These are phyloP conservation scores for Exophiala sp. DNA, from an alignment of 2,329 filamentous ascomycete species.

Conservation along the genomic window DNA sequence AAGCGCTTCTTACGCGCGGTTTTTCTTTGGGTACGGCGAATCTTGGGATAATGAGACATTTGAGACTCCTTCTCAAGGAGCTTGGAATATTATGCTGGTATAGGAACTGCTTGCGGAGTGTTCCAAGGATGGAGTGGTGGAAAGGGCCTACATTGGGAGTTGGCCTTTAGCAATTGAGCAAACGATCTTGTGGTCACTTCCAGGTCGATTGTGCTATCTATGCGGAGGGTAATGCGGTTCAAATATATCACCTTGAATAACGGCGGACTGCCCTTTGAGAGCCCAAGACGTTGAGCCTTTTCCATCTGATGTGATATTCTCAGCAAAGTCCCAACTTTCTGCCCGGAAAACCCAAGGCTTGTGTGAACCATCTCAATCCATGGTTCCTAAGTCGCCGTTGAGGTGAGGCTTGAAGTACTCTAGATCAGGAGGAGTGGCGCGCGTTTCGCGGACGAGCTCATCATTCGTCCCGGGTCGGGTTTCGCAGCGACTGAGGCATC, in stretches of 20 bases:
- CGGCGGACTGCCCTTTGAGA: slow-evolving; percentile 2
- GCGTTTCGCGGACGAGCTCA: background rate
- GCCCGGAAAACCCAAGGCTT: slow-evolving; percentile 1
- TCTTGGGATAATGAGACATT: slow-evolving; percentile 20
- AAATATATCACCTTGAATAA: background rate
- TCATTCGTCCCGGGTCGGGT: slow-evolving; percentile 21
- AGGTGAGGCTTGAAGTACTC: slow-evolving; percentile 15
- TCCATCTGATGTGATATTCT: slow-evolving; percentile 10
- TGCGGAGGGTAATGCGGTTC: slow-evolving; percentile 1
- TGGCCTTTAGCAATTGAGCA: background rate
- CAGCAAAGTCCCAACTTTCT: slow-evolving; percentile 12
- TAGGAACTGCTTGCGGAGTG: background rate
- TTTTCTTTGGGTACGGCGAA: slow-evolving; percentile 17
- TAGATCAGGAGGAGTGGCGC: slow-evolving; percentile 6
- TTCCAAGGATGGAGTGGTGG: background rate
- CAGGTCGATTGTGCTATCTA: slow-evolving; percentile 13
- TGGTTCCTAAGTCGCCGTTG: slow-evolving; percentile 12
- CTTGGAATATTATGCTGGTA: background rate
- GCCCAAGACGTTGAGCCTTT: background rate
- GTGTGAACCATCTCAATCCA: slow-evolving; percentile 10
- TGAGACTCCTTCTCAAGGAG: slow-evolving; percentile 20
- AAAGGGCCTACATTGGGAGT: slow-evolving; percentile 21
- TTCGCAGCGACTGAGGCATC: slow-evolving; percentile 19
- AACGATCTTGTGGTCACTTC: background rate
- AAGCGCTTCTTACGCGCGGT: slow-evolving; percentile 25